Base-by-base conservation (phyloP, 371 early-diverging fungal genomes). In the Actinomortierella wolfii region DNA sequence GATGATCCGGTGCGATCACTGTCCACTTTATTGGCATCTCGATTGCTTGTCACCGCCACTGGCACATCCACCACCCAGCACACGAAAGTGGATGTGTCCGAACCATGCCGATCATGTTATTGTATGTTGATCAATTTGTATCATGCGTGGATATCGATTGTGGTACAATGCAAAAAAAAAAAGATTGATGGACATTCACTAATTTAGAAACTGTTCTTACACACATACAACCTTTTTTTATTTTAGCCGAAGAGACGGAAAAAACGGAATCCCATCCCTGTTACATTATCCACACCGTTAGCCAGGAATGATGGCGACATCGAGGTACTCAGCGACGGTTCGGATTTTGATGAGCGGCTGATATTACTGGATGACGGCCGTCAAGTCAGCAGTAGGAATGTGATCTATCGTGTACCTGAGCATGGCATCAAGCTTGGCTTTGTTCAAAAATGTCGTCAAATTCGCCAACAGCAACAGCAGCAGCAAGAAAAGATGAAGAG, bases 61-160 rank as follows among this genome's bases (percentile, higher is more conserved):
- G 68, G 79, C 90, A 7, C 64, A 78, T 9, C 77, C 89, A 25
- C 94, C 94, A 13, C 86, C 84, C 59, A 63, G 77, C 8, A 76
- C 77, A 26, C 79, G 78, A 42, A 87, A 85, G 62, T 96, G 96
- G 96, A 92, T 89, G 88, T 96, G 96, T 67, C 96, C 94, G 5
- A 87, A 85, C 54, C 94, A 93, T 71, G 87, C 80, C 11, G 90
- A 92, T 44, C 82, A 85, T 41, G 76, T 78, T 13, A 64, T 81
- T 70, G 78, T 76, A 76, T 49, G 59, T 39, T 48, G 21, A 46
- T 47, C 15, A 13, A 21, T 15, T 26, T 50, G 26, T 21, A 51
- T 7, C 0, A 40, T n/a, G n/a, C n/a, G n/a, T n/a, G n/a, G n/a
- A n/a, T n/a, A n/a, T n/a, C n/a, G n/a, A n/a, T n/a, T n/a, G n/a